These are phyloP conservation scores for Flaveria trinervia DNA, from an alignment of 129 eudicot species.

Conservation along the genomic window DNA sequence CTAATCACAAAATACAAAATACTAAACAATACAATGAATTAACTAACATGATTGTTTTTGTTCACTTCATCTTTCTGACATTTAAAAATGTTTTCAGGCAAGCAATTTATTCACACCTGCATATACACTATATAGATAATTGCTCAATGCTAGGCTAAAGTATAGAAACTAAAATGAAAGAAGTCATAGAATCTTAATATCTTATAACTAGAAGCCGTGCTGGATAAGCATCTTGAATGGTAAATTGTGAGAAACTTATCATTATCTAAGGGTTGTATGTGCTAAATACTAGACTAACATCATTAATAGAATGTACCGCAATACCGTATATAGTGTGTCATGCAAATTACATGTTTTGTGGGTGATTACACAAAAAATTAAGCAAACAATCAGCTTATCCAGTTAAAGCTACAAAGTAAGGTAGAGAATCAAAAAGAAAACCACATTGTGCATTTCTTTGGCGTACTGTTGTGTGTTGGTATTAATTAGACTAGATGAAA, in stretches of 20 bases:
- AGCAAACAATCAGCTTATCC: neutral
- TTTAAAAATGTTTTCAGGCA: constrained; percentile 9
- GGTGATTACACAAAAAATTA: neutral
- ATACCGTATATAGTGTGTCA: neutral
- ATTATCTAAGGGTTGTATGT: neutral
- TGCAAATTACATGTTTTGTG: neutral
- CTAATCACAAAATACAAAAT: too few relatives aligned
- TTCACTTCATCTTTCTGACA: constrained; percentile 15
- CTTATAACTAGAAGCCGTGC: neutral
- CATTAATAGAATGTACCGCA: neutral
- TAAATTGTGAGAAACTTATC: neutral
- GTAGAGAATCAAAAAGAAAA: neutral
- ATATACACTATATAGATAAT: neutral
- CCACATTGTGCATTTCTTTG: neutral
- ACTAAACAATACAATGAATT: too few relatives aligned
- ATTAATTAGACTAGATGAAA: neutral
- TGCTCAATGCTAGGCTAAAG: neutral
- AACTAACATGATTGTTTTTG: constrained; percentile 8
- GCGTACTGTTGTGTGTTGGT: neutral
- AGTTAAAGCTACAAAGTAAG: neutral
- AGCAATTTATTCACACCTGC: neutral
- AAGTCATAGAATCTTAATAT: neutral
- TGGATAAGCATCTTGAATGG: neutral
- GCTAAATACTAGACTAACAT: neutral
- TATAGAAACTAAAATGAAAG: neutral